Evolutionary conservation across 352 stramenopile species (phyloP).

Genomic region (Plasmopara muralis): DNA sequence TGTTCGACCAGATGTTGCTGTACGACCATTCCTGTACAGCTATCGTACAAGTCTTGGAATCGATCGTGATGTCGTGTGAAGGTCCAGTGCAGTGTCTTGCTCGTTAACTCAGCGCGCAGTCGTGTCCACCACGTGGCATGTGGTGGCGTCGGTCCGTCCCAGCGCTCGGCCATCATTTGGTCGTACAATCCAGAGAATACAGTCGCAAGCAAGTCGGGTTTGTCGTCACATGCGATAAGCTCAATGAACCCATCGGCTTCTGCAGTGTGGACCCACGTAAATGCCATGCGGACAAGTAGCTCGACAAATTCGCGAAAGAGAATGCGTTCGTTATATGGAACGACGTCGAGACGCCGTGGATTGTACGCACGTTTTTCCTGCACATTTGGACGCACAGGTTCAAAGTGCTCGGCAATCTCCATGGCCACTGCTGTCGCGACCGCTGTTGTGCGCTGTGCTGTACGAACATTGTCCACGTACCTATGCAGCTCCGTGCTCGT

Average conservation of each 20-base stretch:
- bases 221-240: conserved; percentile 8
- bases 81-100: conserved; percentile 34
- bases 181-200: conserved; percentile 42
- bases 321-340: conserved; percentile 34
- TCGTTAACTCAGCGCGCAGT: conserved; percentile 28
- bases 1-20: conserved; percentile 6
- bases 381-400: too few species aligned
- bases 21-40: conserved; percentile 10
- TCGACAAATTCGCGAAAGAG: conserved; percentile 63
- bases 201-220: conserved; percentile 23
- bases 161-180: conserved; percentile 28
- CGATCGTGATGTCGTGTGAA: conserved; percentile 32
- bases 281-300: conserved; percentile 50
- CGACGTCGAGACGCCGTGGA: conserved; percentile 21
- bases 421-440: conserved; percentile 13
- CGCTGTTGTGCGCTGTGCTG: conserved; percentile 29
- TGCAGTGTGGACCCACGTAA: conserved; percentile 21
- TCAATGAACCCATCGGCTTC: conserved; percentile 8
- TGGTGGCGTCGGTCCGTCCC: conserved; percentile 15
- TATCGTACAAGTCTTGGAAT: conserved; percentile 31
- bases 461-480: conserved; percentile 31
- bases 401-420: conserved; percentile 5
- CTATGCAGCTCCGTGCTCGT: conserved; percentile 33
- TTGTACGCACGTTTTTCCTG: conserved; percentile 13
- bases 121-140: conserved; percentile 18